Percentiles rank a stretch among this genome's conserved stretches.
Evolutionary conservation across 2,329 filamentous ascomycete species (phyloP).

Genomic region (Xylariaceae sp.): DNA sequence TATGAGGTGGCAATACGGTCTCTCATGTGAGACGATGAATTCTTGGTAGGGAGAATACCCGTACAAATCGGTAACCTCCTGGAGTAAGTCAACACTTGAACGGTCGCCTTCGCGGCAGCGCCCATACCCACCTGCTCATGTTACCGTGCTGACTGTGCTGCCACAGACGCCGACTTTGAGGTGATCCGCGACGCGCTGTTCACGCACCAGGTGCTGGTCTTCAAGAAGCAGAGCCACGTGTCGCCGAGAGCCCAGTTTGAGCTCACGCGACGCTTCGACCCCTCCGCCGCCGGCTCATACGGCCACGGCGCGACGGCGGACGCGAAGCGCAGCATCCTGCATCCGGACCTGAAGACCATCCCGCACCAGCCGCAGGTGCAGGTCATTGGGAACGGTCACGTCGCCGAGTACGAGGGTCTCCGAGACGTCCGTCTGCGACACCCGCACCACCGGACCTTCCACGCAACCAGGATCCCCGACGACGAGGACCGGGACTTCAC

Average conservation of each 20-base stretch:
- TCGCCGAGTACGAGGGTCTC: slow-evolving; percentile 64
- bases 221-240: slow-evolving; percentile 58
- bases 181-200: slow-evolving; percentile 60
- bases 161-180: slow-evolving; percentile 55
- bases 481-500: slow-evolving; percentile 42
- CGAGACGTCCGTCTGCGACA: slow-evolving; percentile 61
- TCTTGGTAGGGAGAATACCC: slow-evolving; percentile 42
- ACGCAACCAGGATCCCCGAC: slow-evolving; percentile 53
- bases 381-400: slow-evolving; percentile 68
- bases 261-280: slow-evolving; percentile 68
- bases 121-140: too few relatives aligned
- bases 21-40: slow-evolving; percentile 10
- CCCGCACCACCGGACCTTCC: slow-evolving; percentile 72
- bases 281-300: slow-evolving; percentile 50
- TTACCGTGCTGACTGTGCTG: too few relatives aligned
- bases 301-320: slow-evolving; percentile 72
- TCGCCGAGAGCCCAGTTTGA: slow-evolving; percentile 66
- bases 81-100: slow-evolving; percentile 32
- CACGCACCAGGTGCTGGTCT: slow-evolving; percentile 59
- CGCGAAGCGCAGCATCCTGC: slow-evolving; percentile 55
- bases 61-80: slow-evolving; percentile 54
- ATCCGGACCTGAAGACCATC: slow-evolving; percentile 74
- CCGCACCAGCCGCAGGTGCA: slow-evolving; percentile 75
- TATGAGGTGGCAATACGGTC: not conserved
- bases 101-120: too few relatives aligned